Percentiles rank a stretch among this genome's conserved stretches.
Evolutionary conservation across 495 filamentous ascomycete species (phyloP).

Genomic region (Neurospora tetrasperma): DNA sequence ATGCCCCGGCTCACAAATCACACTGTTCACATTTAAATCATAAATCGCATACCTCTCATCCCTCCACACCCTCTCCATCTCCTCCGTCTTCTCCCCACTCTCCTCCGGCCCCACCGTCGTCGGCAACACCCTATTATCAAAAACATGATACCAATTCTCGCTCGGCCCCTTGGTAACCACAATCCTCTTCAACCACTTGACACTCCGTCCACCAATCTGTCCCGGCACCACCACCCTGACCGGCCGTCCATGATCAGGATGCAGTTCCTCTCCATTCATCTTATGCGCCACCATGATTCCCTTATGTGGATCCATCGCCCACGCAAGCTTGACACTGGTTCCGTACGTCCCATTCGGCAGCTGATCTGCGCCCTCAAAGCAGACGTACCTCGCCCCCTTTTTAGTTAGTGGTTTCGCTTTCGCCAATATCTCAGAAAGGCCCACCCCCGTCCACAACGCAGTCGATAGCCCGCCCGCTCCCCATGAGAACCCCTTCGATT

Average conservation of each 20-base stretch:
- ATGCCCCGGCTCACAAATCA: conserved; percentile 71
- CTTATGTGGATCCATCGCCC: conserved; percentile 74
- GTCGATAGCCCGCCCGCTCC: conserved; percentile 84
- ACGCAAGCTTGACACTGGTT: conserved; percentile 74
- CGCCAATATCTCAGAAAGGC: conserved; percentile 61
- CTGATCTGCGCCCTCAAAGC: conserved; percentile 88
- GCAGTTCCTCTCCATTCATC: conserved; percentile 83
- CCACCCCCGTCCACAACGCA: conserved; percentile 78
- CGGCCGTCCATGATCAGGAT: conserved; percentile 83
- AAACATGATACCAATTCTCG: conserved; percentile 95
- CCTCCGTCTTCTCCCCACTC: conserved; percentile 58
- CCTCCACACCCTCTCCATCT: conserved; percentile 69
- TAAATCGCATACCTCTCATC: conserved; percentile 95
- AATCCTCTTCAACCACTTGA: conserved; percentile 88
- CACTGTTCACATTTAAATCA: conserved; percentile 83
- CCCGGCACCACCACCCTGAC: conserved; percentile 80
- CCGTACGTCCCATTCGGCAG: conserved; percentile 87
- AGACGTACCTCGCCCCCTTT: conserved; percentile 70
- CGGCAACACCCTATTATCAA: conserved; percentile 87
- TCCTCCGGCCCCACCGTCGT: conserved; percentile 82
- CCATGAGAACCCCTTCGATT: conserved; percentile 96
- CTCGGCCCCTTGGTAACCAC: conserved; percentile 71
- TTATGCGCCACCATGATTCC: conserved; percentile 85
- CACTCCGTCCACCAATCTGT: conserved; percentile 87
- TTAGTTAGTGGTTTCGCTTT: conserved; percentile 48